phyloP scores from a whole-genome alignment of 768 basidiomycete genomes.

The Suillus alpinus region DNA sequence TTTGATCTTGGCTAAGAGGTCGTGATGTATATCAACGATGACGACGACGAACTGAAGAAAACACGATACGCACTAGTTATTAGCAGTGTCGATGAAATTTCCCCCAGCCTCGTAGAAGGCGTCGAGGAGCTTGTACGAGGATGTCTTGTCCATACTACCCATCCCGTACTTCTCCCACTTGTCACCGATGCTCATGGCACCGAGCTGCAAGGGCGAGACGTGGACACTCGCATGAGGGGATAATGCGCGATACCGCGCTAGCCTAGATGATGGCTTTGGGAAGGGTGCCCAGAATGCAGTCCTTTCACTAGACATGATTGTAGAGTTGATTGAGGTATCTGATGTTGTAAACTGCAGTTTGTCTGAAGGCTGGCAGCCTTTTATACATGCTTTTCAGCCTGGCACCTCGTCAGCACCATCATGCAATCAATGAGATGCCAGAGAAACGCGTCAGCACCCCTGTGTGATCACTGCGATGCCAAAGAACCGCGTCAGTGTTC shows the following conservation, averaged over 20 bases:
- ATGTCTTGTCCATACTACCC: slow-evolving; percentile 43
- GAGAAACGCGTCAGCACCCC: background rate
- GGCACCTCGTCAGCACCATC: background rate
- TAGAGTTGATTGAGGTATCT: background rate
- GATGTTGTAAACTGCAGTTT: background rate
- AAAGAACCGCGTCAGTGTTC: background rate
- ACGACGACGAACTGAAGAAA: background rate
- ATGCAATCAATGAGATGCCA: background rate
- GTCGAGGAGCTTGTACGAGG: slow-evolving; percentile 45
- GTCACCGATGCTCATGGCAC: slow-evolving; percentile 48
- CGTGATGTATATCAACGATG: background rate
- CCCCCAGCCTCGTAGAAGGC: slow-evolving; percentile 45
- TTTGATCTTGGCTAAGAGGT: slow-evolving; percentile 34
- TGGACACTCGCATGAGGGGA: slow-evolving; percentile 41
- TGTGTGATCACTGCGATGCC: background rate
- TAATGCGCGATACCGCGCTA: slow-evolving; percentile 38
- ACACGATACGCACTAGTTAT: slow-evolving; percentile 34
- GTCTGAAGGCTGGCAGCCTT: background rate
- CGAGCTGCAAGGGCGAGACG: slow-evolving; percentile 51
- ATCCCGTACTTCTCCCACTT: slow-evolving; percentile 35
- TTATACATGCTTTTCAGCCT: background rate
- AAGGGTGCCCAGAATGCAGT: slow-evolving; percentile 6
- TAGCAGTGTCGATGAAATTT: slow-evolving; percentile 49
- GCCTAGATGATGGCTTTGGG: slow-evolving; percentile 29
- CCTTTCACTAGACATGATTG: background rate